Evolutionary conservation across 1,139 yeast genomes (phyloP), one percentile per base, ranked within the genome.

Genomic region (Nakaseomyces sp.): DNA sequence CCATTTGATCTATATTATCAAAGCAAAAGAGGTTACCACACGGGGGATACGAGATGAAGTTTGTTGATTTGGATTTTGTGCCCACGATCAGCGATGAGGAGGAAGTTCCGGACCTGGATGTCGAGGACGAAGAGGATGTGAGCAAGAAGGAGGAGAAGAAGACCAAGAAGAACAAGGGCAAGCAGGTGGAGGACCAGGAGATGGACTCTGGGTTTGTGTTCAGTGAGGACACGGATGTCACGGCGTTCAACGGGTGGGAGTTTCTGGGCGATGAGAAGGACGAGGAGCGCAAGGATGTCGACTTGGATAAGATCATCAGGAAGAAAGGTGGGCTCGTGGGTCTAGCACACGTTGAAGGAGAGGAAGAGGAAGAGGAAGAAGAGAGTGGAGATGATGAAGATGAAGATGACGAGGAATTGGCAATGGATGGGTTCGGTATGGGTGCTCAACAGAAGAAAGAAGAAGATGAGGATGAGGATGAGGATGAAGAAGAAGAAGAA

Each of bases 281-380:
- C 18, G 64, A 41, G 16, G 53, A 58, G 6, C 73, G 63, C 51
- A 78, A 73, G 51, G 86, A 79, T 46, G 95, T 88, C n/a, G 93
- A 87, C 67, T 70, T 88, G 53, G 96, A 88, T 58, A 80, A 79
- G 22, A 88, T 88, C 46, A 82, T 88, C 55, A 78, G 82, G 67
- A 75, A 89, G 64, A 82, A 81, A 56, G 89, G 91, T 64, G 89
- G 88, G 40, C 68, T 81, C 45, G 73, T 79, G 20, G 73, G 74
- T 45, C 62, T 78, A 53, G 77, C 76, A 15, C 76, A 76, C 31
- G 58, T 71, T 19, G 67, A 63, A 13, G 67, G 61, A 8, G 65
- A 60, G 4, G 66, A 60, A 13, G 67, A 63, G 12, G 68, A 58
- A 5, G 59, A 56, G 15, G 60, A 57, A 8, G 60, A 56, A 3